phyloP scores from a whole-genome alignment of 1,139 yeast species.

The Lodderomyces jiufengensis region DNA sequence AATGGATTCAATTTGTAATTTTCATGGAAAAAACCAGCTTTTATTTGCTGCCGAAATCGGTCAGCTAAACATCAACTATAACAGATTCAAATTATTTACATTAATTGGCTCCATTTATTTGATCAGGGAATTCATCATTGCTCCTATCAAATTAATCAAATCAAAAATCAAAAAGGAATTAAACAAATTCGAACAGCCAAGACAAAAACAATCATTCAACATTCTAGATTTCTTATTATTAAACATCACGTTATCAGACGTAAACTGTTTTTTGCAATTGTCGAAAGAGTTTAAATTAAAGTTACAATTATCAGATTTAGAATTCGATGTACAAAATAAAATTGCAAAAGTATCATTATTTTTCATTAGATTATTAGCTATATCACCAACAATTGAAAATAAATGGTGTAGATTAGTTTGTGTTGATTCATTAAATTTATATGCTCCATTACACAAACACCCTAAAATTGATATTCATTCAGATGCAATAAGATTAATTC shows the following conservation, averaged over 20 bases:
- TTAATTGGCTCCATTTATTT: conserved; percentile 53
- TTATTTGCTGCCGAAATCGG: conserved; percentile 15
- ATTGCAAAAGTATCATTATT: conserved; percentile 24
- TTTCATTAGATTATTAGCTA: conserved; percentile 47
- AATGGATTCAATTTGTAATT: conserved; percentile 7
- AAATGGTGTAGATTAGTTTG: conserved; percentile 53
- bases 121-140: conserved; percentile 43
- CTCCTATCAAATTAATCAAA: conserved; percentile 28
- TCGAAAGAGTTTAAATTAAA: conserved; percentile 49
- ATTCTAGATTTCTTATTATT: conserved; percentile 15
- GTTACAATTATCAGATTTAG: conserved; percentile 38
- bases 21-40: conserved; percentile 8
- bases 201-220: background rate
- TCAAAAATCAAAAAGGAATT: conserved; percentile 21
- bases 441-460: conserved; percentile 6
- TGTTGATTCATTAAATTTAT: conserved; percentile 32
- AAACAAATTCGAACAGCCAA: conserved; percentile 9
- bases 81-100: conserved; percentile 49
- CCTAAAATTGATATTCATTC: conserved; percentile 15
- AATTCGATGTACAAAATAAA: conserved; percentile 17
- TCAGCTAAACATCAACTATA: conserved; percentile 33
- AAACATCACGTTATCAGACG: conserved; percentile 20
- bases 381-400: conserved; percentile 46
- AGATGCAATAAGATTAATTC: conserved; percentile 34
- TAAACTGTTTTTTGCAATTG: conserved; percentile 26